Conservation (phyloP, 1,139 yeast species). For the Trichomonascaceae sp. region DNA sequence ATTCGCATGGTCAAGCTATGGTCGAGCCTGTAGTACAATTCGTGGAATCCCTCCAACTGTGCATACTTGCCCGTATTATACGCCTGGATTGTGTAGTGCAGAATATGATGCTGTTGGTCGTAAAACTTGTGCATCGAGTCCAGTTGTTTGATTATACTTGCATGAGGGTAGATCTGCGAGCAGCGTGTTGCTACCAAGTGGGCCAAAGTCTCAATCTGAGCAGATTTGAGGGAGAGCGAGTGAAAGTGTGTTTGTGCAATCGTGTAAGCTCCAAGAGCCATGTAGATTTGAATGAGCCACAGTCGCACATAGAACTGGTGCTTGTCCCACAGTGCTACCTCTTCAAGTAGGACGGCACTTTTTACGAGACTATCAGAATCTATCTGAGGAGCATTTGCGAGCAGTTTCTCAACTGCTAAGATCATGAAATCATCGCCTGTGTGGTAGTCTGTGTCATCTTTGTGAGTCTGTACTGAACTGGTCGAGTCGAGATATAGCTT, state of each 20-base stretch:
- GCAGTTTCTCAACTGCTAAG: constrained; percentile 27
- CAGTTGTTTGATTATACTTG: constrained; percentile 7
- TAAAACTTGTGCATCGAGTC: constrained; percentile 30
- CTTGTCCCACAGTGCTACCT: constrained; percentile 36
- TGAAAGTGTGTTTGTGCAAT: constrained; percentile 40
- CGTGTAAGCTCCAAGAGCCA: constrained; percentile 41
- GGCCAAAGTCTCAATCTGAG: constrained; percentile 68
- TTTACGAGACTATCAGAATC: constrained; percentile 14
- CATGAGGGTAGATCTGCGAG: constrained; percentile 30
- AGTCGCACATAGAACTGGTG: constrained; percentile 55
- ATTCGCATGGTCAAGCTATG: constrained; percentile 14
- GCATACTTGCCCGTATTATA: constrained; percentile 43
- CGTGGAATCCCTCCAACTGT: constrained; percentile 49
- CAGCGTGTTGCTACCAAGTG: constrained; percentile 41
- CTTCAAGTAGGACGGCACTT: constrained; percentile 35
- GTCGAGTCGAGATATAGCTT: constrained; percentile 26
- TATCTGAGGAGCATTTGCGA: constrained; percentile 3
- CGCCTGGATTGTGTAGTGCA: constrained; percentile 34
- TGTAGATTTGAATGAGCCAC: constrained; percentile 60
- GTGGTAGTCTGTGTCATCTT: constrained; percentile 48
- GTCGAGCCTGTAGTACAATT: constrained; percentile 19
- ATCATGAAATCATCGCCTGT: constrained; percentile 53
- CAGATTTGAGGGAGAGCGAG: constrained; percentile 50
- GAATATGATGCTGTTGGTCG: constrained; percentile 39
- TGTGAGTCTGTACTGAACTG: constrained; percentile 22